phyloP scores from a whole-genome alignment of 345 rosid species.

The Lepidium aucheri region DNA sequence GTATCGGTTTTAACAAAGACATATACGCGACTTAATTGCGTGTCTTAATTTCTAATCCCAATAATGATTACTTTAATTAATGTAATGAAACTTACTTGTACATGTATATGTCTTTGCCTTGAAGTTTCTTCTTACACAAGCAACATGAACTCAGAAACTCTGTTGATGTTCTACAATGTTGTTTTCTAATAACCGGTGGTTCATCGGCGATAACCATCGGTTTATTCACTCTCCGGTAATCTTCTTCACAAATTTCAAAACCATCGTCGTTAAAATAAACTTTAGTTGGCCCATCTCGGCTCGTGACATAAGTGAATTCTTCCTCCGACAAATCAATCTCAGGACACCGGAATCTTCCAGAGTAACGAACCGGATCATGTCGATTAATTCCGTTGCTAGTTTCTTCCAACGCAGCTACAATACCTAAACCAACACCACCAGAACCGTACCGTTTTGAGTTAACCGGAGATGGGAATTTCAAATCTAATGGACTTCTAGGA shows the following conservation, averaged over 20 bases:
- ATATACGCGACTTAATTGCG: no score
- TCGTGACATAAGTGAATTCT: constrained; percentile 59
- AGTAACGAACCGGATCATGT: constrained; percentile 27
- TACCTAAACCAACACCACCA: constrained; percentile 66
- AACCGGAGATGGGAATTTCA: constrained; percentile 50
- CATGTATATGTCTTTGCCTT: constrained; percentile 73
- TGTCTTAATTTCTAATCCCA: no score
- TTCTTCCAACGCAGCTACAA: constrained; percentile 63
- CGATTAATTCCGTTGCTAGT: constrained; percentile 14
- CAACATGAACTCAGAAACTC: constrained; percentile 54
- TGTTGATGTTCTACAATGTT: neutral
- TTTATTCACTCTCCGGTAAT: neutral
- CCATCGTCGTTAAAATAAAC: constrained; percentile 38
- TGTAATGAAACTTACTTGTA: constrained; percentile 48
- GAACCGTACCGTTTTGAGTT: constrained; percentile 36
- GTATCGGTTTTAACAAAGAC: no score
- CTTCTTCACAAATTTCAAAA: neutral
- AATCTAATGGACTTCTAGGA: constrained; percentile 66
- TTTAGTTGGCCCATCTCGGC: constrained; percentile 35
- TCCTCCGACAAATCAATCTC: constrained; percentile 42
- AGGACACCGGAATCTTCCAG: constrained; percentile 24
- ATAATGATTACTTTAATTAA: no score
- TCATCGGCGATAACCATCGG: constrained; percentile 4
- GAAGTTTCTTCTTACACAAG: constrained; percentile 58
- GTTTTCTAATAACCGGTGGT: constrained; percentile 18